Percentiles rank a stretch among this genome's conserved stretches.
Evolutionary conservation across 192 early-diverging fungal genomes (phyloP).

Genomic region (Dimargaris cristalligena): DNA sequence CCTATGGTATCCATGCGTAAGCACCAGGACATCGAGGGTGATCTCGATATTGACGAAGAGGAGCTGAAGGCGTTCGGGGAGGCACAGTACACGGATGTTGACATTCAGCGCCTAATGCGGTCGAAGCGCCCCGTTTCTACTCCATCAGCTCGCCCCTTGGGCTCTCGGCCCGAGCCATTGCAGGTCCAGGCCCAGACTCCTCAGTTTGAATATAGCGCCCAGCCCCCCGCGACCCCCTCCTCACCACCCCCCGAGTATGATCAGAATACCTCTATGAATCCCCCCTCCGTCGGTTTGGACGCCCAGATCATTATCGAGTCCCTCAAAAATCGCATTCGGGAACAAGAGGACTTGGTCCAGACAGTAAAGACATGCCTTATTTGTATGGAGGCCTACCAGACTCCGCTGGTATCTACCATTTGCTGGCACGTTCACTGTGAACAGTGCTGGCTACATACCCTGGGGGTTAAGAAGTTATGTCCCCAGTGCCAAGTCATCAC

Average conservation of each 20-base stretch:
- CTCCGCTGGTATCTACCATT: slow-evolving; percentile 55
- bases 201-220: slow-evolving; percentile 13
- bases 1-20: slow-evolving; percentile 16
- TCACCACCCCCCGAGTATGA: neutral
- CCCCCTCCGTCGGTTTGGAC: neutral
- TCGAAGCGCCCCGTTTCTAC: slow-evolving; percentile 20
- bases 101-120: slow-evolving; percentile 32
- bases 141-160: neutral
- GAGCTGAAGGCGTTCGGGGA: slow-evolving; percentile 52
- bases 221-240: slow-evolving; percentile 2
- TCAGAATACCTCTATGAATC: slow-evolving; percentile 14
- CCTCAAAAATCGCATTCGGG: slow-evolving; percentile 47
- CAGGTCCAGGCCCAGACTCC: slow-evolving; percentile 23
- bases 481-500: slow-evolving; percentile 84
- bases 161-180: neutral
- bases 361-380: slow-evolving; percentile 51
- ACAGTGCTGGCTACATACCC: slow-evolving; percentile 67
- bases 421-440: slow-evolving; percentile 94
- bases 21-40: slow-evolving; percentile 53
- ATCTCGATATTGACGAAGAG: slow-evolving; percentile 71
- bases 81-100: slow-evolving; percentile 54
- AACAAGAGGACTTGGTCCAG: slow-evolving; percentile 34
- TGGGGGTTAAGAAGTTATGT: slow-evolving; percentile 76
- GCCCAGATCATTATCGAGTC: slow-evolving; percentile 61
- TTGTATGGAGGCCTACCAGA: slow-evolving; percentile 54